Conservation (phyloP, 2,329 filamentous ascomycete species). For the Clarireedia homoeocarpa region DNA sequence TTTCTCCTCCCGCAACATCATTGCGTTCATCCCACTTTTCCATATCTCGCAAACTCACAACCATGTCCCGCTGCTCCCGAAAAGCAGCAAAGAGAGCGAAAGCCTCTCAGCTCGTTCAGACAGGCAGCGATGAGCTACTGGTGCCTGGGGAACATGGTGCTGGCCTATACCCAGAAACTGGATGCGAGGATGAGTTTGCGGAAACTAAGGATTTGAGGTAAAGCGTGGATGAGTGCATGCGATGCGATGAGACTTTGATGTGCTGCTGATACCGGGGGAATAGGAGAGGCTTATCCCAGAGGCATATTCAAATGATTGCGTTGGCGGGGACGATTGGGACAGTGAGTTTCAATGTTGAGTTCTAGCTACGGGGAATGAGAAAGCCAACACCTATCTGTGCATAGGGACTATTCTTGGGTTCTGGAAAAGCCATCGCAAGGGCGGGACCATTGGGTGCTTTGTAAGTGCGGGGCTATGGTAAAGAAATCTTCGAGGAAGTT, state of each 20-base stretch:
- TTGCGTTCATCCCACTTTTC: too few relatives aligned
- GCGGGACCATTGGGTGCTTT: slow-evolving; percentile 45
- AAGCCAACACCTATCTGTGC: background rate
- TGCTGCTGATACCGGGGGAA: background rate
- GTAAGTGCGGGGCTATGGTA: slow-evolving; percentile 9
- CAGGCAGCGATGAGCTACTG: background rate
- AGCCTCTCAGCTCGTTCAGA: background rate
- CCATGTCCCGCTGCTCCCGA: background rate
- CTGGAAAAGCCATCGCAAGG: slow-evolving; percentile 42
- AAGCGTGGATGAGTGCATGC: background rate
- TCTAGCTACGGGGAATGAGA: background rate
- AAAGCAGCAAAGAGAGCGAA: background rate
- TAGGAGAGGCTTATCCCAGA: slow-evolving; percentile 31
- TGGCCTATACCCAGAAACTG: background rate
- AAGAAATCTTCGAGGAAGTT: background rate
- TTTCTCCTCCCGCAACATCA: too few relatives aligned
- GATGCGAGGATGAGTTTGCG: background rate
- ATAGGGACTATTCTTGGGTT: slow-evolving; percentile 23
- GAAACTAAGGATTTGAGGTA: slow-evolving; percentile 9
- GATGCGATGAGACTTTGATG: background rate
- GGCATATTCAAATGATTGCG: slow-evolving; percentile 36
- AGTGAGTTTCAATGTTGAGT: slow-evolving; percentile 26
- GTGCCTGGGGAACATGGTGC: background rate
- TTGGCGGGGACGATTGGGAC: slow-evolving; percentile 33
- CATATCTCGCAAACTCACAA: background rate